A percentile compares a stretch with the other conserved stretches of the same genome.
Evolutionary conservation across 2,329 filamentous ascomycete genomes (phyloP).

Genomic region (Claviceps digitariae): DNA sequence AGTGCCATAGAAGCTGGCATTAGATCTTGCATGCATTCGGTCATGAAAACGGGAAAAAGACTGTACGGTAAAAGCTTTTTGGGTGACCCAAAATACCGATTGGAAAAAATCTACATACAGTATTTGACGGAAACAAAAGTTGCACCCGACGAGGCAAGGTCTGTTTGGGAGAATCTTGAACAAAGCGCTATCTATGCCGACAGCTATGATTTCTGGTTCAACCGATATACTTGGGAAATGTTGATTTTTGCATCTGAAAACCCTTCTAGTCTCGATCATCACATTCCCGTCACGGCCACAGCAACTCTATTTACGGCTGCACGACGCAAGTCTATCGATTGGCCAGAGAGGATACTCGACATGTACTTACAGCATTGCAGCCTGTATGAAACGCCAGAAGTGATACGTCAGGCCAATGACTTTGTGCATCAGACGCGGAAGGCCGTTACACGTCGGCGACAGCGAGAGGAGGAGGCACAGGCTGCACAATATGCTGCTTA

Average conservation of each 20-base stretch:
- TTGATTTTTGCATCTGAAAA: conserved; percentile 37
- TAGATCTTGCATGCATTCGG: conserved; percentile 71
- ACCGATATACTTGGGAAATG: conserved; percentile 89
- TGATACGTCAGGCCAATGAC: conserved; percentile 60
- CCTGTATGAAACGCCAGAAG: conserved; percentile 71
- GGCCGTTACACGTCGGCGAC: conserved; percentile 47
- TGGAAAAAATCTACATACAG: conserved; percentile 86
- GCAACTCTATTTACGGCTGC: conserved; percentile 62
- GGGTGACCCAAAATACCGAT: conserved; percentile 77
- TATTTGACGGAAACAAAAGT: conserved; percentile 77
- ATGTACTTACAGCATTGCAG: conserved; percentile 72
- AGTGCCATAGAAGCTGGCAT: conserved; percentile 88
- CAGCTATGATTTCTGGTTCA: conserved; percentile 86
- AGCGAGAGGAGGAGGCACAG: conserved; percentile 49
- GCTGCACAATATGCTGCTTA: conserved; percentile 36
- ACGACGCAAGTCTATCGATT: conserved; percentile 49
- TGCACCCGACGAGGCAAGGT: conserved; percentile 61
- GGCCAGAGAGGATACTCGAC: conserved; percentile 63
- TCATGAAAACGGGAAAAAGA: conserved; percentile 62
- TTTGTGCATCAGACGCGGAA: conserved; percentile 57
- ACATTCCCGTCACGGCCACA: conserved; percentile 60
- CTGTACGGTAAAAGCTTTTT: conserved; percentile 62
- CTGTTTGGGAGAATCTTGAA: conserved; percentile 60
- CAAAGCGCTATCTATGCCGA: conserved; percentile 52
- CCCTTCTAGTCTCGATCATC: conserved; percentile 33